phyloP scores from a whole-genome alignment of 2,329 filamentous ascomycete genomes.

The Penicillium sp. region DNA sequence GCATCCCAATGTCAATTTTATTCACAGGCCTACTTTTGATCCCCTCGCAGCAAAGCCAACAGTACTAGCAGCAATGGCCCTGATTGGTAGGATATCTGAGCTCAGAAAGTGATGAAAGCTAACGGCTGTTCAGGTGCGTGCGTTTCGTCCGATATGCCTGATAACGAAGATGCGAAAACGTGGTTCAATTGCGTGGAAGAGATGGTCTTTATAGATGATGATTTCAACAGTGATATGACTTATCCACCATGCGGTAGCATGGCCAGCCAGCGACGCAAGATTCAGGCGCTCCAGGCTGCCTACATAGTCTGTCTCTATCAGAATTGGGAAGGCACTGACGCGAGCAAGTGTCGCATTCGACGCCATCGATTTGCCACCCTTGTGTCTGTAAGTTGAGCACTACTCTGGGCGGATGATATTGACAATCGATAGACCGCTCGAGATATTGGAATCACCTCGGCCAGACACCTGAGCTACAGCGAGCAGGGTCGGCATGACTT shows the following conservation, averaged over 20 bases:
- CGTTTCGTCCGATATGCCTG: constrained; percentile 33
- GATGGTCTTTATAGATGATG: constrained; percentile 40
- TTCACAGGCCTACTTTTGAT: constrained; percentile 41
- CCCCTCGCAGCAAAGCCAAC: constrained; percentile 28
- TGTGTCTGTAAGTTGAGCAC: constrained; percentile 33
- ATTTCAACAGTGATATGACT: constrained; percentile 34
- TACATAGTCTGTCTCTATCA: constrained; percentile 43
- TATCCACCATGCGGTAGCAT: constrained; percentile 13
- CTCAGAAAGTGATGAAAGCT: not conserved
- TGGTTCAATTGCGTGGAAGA: constrained; percentile 45
- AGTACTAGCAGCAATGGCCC: constrained; percentile 37
- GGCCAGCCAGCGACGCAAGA: constrained; percentile 21
- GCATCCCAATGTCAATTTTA: constrained; percentile 40
- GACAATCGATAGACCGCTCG: constrained; percentile 24
- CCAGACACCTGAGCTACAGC: constrained; percentile 30
- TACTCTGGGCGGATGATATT: not conserved
- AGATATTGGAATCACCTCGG: constrained; percentile 33
- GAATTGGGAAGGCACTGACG: constrained; percentile 42
- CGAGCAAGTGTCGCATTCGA: constrained; percentile 38
- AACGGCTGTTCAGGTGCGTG: constrained; percentile 16
- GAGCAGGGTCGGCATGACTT: constrained; percentile 30
- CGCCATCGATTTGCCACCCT: constrained; percentile 38
- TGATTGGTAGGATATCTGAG: constrained; percentile 30
- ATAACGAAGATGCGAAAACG: constrained; percentile 33
- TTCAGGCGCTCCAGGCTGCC: constrained; percentile 40